A percentile compares a stretch with the other conserved stretches of the same genome.
These are phyloP conservation scores for Pichia exigua DNA, from an alignment of 805 yeast genomes.

Conservation along the genomic window DNA sequence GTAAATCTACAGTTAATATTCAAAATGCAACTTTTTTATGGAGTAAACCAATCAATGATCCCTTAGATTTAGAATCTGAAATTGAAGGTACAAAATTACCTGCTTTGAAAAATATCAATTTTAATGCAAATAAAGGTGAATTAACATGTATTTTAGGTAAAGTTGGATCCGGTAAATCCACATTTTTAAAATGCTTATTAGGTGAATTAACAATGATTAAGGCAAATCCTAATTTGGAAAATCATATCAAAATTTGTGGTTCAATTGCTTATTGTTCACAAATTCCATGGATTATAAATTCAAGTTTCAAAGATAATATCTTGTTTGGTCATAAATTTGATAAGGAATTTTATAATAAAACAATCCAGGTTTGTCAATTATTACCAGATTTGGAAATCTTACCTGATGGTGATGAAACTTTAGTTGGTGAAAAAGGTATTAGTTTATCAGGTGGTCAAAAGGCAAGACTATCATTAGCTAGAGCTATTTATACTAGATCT, in stretches of 20 bases:
- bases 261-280: constrained; percentile 56
- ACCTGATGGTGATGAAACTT: constrained; percentile 84
- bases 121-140: constrained; percentile 42
- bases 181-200: constrained; percentile 43
- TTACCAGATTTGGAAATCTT: constrained; percentile 66
- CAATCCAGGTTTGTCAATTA: constrained; percentile 83
- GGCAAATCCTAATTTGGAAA: constrained; percentile 16
- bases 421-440: constrained; percentile 96
- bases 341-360: constrained; percentile 67
- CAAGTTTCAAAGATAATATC: constrained; percentile 82
- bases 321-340: constrained; percentile 83
- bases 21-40: constrained; percentile 49
- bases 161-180: constrained; percentile 63
- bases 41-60: constrained; percentile 20
- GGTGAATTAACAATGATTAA: constrained; percentile 43
- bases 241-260: constrained; percentile 28
- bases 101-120: constrained; percentile 42
- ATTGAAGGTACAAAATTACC: constrained; percentile 24
- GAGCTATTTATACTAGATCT: constrained; percentile 93
- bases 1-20: constrained; percentile 34
- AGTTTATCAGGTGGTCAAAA: constrained; percentile 96
- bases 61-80: constrained; percentile 33
- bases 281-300: constrained; percentile 94
- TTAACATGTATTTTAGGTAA: constrained; percentile 56
- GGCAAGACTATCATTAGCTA: constrained; percentile 87